Base-by-base conservation (phyloP, 495 filamentous ascomycete genomes). In the Aspergillus heteromorphus region DNA sequence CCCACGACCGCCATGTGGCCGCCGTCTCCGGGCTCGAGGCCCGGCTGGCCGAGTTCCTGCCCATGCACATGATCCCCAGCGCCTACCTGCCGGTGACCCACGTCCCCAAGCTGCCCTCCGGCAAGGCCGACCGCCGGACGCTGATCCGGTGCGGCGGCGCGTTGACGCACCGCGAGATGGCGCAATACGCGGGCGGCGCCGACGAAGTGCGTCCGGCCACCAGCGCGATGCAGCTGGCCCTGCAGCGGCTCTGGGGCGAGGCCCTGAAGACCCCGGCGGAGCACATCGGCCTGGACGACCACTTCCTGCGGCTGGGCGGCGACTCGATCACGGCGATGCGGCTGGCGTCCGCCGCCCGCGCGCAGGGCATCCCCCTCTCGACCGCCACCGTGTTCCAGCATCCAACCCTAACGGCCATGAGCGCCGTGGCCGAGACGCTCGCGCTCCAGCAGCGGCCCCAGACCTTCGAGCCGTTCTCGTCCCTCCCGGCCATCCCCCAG, bases 311-410 rank as follows among this genome's bases (percentile, higher is more conserved):
- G 17, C 69, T 81, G 13, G 81, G 81, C 9, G 81, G 80, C 16
- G 81, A 83, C 58, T 83, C 80, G n/a, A 76, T 84, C 49, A 66
- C 64, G 10, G 79, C 81, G 6, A 83, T 83, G 73, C 75, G 74
- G 62, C 54, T 83, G 1, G 78, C 76, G 0, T 69, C 74, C 5
- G 64, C 62, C 6, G 61, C 59, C 30, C 61, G 64, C 4, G 31
- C 56, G 0, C 54, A 63, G 19, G 53, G 60, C 16, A 56, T 73
- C 16, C 59, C 61, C 0, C 14, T 71, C 6, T 63, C 52, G 13
- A 58, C 59, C 6, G 62, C 62, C n/a, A 54, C 49, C 20, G 49
- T 71, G 25, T 81, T 83, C 30, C 50, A 59, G 17, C 56, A 63
- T 21, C 56, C 61, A 18, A 59, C 54, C 17, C 49, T 66, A 17